A percentile compares a stretch with the other conserved stretches of the same genome.
Evolutionary conservation across 176 grass and related monocot genomes (phyloP).

Genomic region (Chrysopogon serrulatus): DNA sequence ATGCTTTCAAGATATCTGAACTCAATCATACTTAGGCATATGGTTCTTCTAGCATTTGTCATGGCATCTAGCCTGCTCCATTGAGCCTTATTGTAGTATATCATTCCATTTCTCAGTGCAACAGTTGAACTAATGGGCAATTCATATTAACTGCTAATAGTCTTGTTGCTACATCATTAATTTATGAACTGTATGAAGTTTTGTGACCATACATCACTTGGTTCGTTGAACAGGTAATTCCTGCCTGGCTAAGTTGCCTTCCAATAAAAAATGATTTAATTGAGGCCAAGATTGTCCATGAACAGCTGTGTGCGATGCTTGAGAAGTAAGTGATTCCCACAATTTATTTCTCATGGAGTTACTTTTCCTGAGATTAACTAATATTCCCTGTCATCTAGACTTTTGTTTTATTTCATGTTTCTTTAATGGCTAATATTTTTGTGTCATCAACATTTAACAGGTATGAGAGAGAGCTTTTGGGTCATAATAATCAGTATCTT

Average conservation of each 20-base stretch:
- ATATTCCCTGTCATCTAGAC: background rate
- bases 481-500: slow-evolving; percentile 69
- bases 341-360: background rate
- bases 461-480: slow-evolving; percentile 62
- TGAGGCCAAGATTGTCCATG: slow-evolving; percentile 81
- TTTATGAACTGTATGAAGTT: slow-evolving; percentile 9
- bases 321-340: slow-evolving; percentile 54
- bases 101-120: background rate
- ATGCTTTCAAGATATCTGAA: background rate
- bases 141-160: background rate
- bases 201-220: background rate
- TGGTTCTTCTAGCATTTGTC: slow-evolving; percentile 3
- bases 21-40: background rate
- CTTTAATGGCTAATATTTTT: background rate
- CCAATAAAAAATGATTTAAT: slow-evolving; percentile 79
- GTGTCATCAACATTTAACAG: slow-evolving; percentile 24
- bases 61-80: background rate
- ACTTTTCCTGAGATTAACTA: slow-evolving; percentile 11
- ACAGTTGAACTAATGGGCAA: background rate
- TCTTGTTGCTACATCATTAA: background rate
- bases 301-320: slow-evolving; percentile 67
- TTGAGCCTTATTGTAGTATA: slow-evolving; percentile 2
- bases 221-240: slow-evolving; percentile 48
- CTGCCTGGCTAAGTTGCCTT: slow-evolving; percentile 63
- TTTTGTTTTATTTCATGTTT: background rate